Evolutionary conservation across 495 filamentous ascomycete genomes (phyloP), one percentile per base, ranked within the genome.

Genomic region (Hypoxylon trugodes): DNA sequence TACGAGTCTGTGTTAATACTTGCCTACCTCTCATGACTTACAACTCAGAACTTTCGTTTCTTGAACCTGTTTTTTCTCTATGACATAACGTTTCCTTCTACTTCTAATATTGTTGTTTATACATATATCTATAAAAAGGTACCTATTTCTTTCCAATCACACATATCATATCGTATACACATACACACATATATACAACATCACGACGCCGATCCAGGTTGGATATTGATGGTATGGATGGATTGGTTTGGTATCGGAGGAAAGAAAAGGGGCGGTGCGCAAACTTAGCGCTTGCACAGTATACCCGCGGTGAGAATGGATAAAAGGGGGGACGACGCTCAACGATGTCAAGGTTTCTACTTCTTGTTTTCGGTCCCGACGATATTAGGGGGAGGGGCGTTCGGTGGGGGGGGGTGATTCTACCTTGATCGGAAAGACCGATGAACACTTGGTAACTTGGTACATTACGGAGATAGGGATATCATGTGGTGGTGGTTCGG

Each of bases 271-370:
- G 42, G 26, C 5, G 25, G 26, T 10, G 41, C 28, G 40, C 6
- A 38, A 9, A 12, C 6, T 33, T 21, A 12, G 50, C 41, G 41
- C 40, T 43, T 38, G 32, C 49, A 45, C 13, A 33, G 25, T 64
- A 64, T 58, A 64, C 60, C 52, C 59, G 35, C 53, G 2, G 52
- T 28, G 18, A 33, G 32, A 47, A 25, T n/a, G n/a, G n/a, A 25
- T 24, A 24, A 45, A n/a, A 45, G 9, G 49, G 15, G 4, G 18
- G n/a, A 57, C n/a, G 42, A 56, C 45, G 37, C 45, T 40, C 45
- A 51, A 33, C 25, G 13, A 19, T n/a, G 37, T 37, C 13, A 28
- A 8, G 19, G 26, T 6, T 42, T 54, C n/a, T 21, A 12, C 9
- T n/a, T 24, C 9, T 21, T 40, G 22, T 42, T 55, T 9, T 49